Conservation (phyloP, 2,329 filamentous ascomycete species). For the Akanthomyces muscarius region DNA sequence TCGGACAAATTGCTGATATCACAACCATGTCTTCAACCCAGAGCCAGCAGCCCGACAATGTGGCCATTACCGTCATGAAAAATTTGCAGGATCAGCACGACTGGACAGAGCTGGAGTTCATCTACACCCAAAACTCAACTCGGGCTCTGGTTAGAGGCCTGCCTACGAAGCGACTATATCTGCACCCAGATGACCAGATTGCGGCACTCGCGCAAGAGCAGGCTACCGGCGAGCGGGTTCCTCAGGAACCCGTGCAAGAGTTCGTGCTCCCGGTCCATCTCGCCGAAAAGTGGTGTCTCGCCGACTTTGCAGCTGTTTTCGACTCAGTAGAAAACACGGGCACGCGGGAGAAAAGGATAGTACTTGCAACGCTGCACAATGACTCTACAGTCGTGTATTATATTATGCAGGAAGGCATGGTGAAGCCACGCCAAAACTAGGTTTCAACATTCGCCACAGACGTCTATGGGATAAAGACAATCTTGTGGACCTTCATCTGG, state of each 20-base stretch:
- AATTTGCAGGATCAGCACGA: conserved; percentile 74
- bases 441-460: no score
- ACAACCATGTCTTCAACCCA: not conserved
- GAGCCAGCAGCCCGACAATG: conserved; percentile 18
- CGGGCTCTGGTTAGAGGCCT: conserved; percentile 68
- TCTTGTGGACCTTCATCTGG: conserved; percentile 69
- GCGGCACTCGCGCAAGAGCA: conserved; percentile 61
- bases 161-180: conserved; percentile 68
- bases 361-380: conserved; percentile 72
- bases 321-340: conserved; percentile 52
- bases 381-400: conserved; percentile 85
- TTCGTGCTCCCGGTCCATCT: conserved; percentile 75
- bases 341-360: conserved; percentile 59
- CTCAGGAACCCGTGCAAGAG: conserved; percentile 57
- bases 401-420: conserved; percentile 78
- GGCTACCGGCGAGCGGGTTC: conserved; percentile 40
- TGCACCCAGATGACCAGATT: conserved; percentile 80
- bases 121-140: conserved; percentile 42
- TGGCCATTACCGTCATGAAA: conserved; percentile 52
- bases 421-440: conserved; percentile 81
- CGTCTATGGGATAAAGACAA: conserved; percentile 56
- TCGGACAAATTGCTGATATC: not conserved
- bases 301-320: conserved; percentile 64
- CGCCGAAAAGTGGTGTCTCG: conserved; percentile 67
- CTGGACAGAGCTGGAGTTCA: conserved; percentile 60